Evolutionary conservation across 2,329 filamentous ascomycete genomes (phyloP), one percentile per base, ranked within the genome.

Genomic region (Pseudohalonectria lignicola): DNA sequence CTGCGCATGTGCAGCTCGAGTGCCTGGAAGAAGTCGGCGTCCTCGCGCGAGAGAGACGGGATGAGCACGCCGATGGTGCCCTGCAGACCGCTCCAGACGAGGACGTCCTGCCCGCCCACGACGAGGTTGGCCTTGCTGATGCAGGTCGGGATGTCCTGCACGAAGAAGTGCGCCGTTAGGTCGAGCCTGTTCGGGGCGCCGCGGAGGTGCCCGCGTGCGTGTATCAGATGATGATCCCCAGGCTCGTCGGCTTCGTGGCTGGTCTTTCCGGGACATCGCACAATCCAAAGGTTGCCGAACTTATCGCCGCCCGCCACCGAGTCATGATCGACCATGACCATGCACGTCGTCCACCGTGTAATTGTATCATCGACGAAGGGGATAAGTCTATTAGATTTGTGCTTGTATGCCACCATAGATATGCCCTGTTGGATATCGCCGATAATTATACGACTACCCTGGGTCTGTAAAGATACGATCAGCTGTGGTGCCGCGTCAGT

Each of bases 1-100:
- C 74, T 77, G 34, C 90, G 76, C 56, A 99, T 71, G 53, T 94
- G 85, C 53, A 83, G 79, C 62, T 98, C 92, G 18, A 98, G 70
- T 43, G 77, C 86, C 58, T 95, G 88, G 74, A 98, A 98, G 63
- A 98, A 96, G 58, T 96, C 92, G 36, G 93, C 85, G 51, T 96
- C 90, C 54, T 96, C 88, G 28, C 93, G 82, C 45, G 80, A 82
- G 34, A 87, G 68, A 54, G 98, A 96, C 0, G 93, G 92, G 34
- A 98, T 82, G 34, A 98, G 71, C 38, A 94, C 86, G 35, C 90
- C 92, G 29, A 99, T 76, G 0, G 92, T 96, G 35, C 92, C 93
- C 61, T 95, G 90, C 15, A 98, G 68, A 16, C 93, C 93, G 46
- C 82, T 84, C 92, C 92, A 98, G 37, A 98, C 71, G 2, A 98